A percentile compares a stretch with the other conserved stretches of the same genome.
phyloP scores from a whole-genome alignment of 2,329 filamentous ascomycete species.

The Fusarium coffeatum region DNA sequence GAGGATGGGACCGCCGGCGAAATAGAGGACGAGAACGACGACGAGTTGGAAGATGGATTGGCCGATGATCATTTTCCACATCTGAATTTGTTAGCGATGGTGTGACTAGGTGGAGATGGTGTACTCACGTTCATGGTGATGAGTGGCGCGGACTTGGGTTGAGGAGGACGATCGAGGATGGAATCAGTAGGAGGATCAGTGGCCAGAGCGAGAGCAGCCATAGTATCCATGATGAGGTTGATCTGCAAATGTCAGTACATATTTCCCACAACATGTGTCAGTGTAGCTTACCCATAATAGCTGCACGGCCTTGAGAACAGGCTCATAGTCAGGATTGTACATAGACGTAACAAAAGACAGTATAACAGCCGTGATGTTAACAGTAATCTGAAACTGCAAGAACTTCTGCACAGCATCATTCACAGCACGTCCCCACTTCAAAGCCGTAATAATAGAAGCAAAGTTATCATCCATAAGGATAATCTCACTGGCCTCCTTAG shows the following conservation, averaged over 20 bases:
- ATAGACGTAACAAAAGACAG: constrained; percentile 91
- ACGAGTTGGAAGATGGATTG: constrained; percentile 91
- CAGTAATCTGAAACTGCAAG: constrained; percentile 81
- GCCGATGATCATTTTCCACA: constrained; percentile 99
- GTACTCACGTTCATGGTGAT: constrained; percentile 74
- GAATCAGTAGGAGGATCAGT: constrained; percentile 87
- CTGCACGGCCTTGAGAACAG: constrained; percentile 90
- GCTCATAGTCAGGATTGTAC: constrained; percentile 72
- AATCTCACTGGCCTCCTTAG: constrained; percentile 86
- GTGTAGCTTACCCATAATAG: constrained; percentile 99
- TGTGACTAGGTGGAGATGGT: no score
- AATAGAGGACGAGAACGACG: constrained; percentile 85
- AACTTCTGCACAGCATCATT: constrained; percentile 84
- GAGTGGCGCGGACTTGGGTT: constrained; percentile 66
- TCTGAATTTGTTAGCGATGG: constrained; percentile 51
- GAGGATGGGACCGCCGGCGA: constrained; percentile 65
- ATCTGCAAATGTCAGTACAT: neutral
- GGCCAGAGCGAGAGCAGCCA: constrained; percentile 87
- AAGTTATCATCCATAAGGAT: constrained; percentile 92
- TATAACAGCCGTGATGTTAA: constrained; percentile 90
- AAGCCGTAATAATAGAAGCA: constrained; percentile 82
- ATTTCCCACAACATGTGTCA: fast-evolving
- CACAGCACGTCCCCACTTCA: constrained; percentile 83
- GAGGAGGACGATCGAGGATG: constrained; percentile 80
- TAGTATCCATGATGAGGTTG: constrained; percentile 97